phyloP scores from a whole-genome alignment of 2,329 filamentous ascomycete genomes.

The Claviceps fusiformis region DNA sequence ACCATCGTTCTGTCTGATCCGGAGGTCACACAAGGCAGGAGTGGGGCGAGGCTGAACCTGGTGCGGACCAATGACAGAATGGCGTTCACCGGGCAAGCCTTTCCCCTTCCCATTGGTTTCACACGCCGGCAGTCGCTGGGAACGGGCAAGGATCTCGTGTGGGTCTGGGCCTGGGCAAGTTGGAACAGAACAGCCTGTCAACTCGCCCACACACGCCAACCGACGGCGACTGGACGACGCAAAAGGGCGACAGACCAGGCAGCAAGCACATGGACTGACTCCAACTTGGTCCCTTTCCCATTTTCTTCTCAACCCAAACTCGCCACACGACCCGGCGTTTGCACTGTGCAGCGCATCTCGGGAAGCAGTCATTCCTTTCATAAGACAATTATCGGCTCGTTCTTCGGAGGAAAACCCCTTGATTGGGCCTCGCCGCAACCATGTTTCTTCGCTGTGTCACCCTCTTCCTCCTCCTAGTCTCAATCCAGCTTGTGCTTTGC shows the following conservation, averaged over 20 bases:
- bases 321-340: constrained; percentile 4
- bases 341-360: constrained; percentile 1
- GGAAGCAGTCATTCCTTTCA: not conserved
- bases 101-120: too few relatives aligned
- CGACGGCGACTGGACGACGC: too few relatives aligned
- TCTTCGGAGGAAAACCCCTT: constrained; percentile 2
- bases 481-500: constrained; percentile 42
- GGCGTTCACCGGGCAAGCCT: too few relatives aligned
- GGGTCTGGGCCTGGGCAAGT: not conserved
- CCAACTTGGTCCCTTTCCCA: not conserved
- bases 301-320: not conserved
- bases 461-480: constrained; percentile 36
- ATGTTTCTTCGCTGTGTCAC: constrained; percentile 41
- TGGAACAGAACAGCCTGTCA: not conserved
- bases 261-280: too few relatives aligned
- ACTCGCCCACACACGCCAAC: not conserved
- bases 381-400: not conserved
- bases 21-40: too few relatives aligned
- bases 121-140: too few relatives aligned
- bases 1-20: too few relatives aligned
- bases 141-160: too few relatives aligned
- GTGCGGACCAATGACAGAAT: too few relatives aligned
- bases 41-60: too few relatives aligned
- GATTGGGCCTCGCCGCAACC: constrained; percentile 12
- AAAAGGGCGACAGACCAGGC: too few relatives aligned